Evolutionary conservation across 2,329 filamentous ascomycete genomes (phyloP).

Genomic region (Claviceps sp.): DNA sequence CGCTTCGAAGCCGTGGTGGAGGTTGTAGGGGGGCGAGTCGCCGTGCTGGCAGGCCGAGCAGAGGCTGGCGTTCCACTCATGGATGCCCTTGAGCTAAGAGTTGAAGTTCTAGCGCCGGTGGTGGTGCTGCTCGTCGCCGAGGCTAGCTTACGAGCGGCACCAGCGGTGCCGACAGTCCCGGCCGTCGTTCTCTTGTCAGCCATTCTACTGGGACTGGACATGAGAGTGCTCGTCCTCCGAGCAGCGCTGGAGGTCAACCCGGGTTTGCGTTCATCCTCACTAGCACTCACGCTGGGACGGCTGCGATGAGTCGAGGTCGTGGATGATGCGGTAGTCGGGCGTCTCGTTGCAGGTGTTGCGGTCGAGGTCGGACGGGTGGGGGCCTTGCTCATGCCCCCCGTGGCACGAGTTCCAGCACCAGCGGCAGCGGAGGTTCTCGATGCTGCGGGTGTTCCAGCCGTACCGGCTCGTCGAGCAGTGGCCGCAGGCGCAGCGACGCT

Average conservation of each 20-base stretch:
- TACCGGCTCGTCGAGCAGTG: constrained; percentile 20
- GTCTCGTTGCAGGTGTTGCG: constrained; percentile 18
- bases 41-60: constrained; percentile 21
- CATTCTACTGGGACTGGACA: constrained; percentile 24
- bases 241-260: constrained; percentile 23
- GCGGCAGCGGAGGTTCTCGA: constrained; percentile 8
- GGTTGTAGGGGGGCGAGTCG: constrained; percentile 23
- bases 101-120: constrained; percentile 25
- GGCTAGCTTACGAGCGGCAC: constrained; percentile 22
- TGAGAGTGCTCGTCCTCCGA: constrained; percentile 30
- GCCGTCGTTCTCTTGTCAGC: constrained; percentile 23
- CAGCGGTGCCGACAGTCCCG: constrained; percentile 18
- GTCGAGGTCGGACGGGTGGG: constrained; percentile 30
- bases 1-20: constrained; percentile 40
- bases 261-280: constrained; percentile 37
- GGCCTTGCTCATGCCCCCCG: constrained; percentile 29
- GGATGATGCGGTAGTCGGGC: constrained; percentile 20
- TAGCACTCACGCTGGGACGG: constrained; percentile 33
- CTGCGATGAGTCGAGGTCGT: constrained; percentile 30
- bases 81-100: constrained; percentile 17
- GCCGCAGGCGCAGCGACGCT: constrained; percentile 18
- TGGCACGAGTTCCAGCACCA: constrained; percentile 3
- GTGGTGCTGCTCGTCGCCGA: constrained; percentile 19
- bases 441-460: constrained; percentile 15
- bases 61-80: constrained; percentile 15